Percentiles rank a stretch among this genome's conserved stretches.
Evolutionary conservation across 768 basidiomycete species (phyloP).

Genomic region (Cystofilobasidium capitatum): DNA sequence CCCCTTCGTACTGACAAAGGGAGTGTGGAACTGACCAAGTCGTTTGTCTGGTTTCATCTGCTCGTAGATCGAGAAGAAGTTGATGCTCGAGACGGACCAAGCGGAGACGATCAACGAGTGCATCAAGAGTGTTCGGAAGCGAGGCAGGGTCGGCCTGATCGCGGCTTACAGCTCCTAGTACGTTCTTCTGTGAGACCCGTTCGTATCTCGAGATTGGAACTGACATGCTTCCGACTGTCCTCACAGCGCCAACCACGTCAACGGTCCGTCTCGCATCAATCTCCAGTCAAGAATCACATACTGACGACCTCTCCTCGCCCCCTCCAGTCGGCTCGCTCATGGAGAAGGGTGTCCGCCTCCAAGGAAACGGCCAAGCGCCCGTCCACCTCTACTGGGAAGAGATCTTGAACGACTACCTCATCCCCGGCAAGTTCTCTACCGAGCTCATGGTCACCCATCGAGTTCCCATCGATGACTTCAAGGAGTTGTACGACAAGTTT

Average conservation of each 20-base stretch:
- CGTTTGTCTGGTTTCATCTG: too few relatives aligned
- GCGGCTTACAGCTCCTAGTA: conserved; percentile 47
- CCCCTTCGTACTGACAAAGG: too few relatives aligned
- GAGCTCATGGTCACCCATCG: conserved; percentile 39
- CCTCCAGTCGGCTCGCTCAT: background rate
- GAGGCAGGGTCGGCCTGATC: conserved; percentile 53
- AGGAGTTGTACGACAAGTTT: conserved; percentile 53
- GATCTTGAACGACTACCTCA: conserved; percentile 57
- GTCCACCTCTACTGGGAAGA: conserved; percentile 67
- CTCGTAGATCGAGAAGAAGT: conserved; percentile 23
- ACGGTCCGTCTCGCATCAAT: background rate
- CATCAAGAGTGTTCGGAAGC: conserved; percentile 47
- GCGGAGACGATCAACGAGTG: conserved; percentile 55
- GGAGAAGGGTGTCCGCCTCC: conserved; percentile 3
- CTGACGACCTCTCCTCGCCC: background rate
- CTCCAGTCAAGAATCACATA: conserved; percentile 21
- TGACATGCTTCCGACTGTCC: background rate
- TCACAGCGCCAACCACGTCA: conserved; percentile 5
- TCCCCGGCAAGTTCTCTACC: conserved; percentile 46
- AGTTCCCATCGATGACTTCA: conserved; percentile 55
- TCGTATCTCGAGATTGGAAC: background rate
- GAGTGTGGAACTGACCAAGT: too few relatives aligned
- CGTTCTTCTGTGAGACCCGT: too few relatives aligned
- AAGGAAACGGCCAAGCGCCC: conserved; percentile 44
- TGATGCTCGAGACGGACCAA: conserved; percentile 67